These are phyloP conservation scores for Emergomyces pasteurianus DNA, from an alignment of 2,329 filamentous ascomycete genomes.

Conservation along the genomic window DNA sequence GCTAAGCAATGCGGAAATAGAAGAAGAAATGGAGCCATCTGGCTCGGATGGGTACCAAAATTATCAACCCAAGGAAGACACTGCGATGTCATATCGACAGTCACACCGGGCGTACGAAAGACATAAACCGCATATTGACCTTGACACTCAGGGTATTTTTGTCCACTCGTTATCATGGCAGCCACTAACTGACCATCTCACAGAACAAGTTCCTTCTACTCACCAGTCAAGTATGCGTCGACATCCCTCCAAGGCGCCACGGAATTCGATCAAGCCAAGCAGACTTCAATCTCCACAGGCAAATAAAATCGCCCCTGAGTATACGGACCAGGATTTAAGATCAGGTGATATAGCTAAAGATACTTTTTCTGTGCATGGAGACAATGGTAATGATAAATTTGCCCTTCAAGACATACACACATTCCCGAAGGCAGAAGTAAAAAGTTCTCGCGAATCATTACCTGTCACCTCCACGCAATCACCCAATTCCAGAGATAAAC, in stretches of 20 bases:
- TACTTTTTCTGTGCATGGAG: neutral
- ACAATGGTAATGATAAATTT: neutral
- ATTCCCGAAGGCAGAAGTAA: neutral
- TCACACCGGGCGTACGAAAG: neutral
- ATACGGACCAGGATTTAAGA: neutral
- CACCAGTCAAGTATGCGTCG: neutral
- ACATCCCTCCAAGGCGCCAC: neutral
- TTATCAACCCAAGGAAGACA: neutral
- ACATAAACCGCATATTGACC: neutral
- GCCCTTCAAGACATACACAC: neutral
- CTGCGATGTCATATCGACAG: neutral
- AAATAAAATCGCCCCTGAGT: neutral
- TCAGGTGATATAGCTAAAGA: neutral
- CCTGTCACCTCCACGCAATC: neutral
- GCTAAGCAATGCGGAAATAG: constrained; percentile 52
- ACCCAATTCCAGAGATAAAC: neutral
- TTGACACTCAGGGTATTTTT: neutral
- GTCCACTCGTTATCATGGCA: neutral
- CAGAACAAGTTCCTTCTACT: neutral
- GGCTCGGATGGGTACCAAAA: neutral
- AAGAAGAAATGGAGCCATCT: neutral
- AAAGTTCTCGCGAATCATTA: neutral
- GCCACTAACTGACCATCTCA: neutral
- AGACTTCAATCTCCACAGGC: neutral
- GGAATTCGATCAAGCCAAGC: neutral